Base-by-base conservation (phyloP, 768 basidiomycete genomes). In the Amanita phalloides region DNA sequence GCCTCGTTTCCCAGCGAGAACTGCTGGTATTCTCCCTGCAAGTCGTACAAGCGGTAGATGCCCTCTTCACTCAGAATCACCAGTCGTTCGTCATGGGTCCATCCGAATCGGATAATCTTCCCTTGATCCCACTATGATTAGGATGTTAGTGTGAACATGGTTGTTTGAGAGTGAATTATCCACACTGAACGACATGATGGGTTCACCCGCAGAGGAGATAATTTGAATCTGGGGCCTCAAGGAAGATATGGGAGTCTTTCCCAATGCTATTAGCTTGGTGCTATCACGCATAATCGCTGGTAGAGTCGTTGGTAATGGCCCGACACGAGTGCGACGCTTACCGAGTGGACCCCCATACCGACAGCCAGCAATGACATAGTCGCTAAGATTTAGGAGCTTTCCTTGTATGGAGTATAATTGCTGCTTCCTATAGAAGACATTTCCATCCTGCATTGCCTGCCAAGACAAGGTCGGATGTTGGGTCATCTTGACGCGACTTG, bases 51-150 rank as follows among this genome's bases (percentile, higher is more conserved):
- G 43, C 96, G 77, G 67, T 96, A 99, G 5, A 78, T 75, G 23
- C 95, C 94, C 59, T 97, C 93, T 66, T 95, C 92, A 61, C 93
- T 90, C 36, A 98, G 68, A 11, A 97, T 78, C 0, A 84, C 80
- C 33, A 99, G 74, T 36, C 81, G 75, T 62, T 94, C 90, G 59
- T 89, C 82, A n/a, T 68, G 62, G 0, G 86, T 86, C 89, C 89
- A 91, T 20, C 90, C 90, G 58, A 90, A 86, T 41, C 80, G 77
- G 48, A 92, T 68, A 39, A 96, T 83, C 59, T 78, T 86, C 50
- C 81, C 79, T 60, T 91, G 84, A 53, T 95, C 93, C 94, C 94
- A 98, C 91, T 95, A 47, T 33, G 56, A 53, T 35, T 23, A 57
- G 43, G 36, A 53, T 52, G 57, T 57, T 48, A 59, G 57, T 53